Evolutionary conservation across 2,329 filamentous ascomycete genomes (phyloP).

Genomic region (Allantophomopsis cytisporea): DNA sequence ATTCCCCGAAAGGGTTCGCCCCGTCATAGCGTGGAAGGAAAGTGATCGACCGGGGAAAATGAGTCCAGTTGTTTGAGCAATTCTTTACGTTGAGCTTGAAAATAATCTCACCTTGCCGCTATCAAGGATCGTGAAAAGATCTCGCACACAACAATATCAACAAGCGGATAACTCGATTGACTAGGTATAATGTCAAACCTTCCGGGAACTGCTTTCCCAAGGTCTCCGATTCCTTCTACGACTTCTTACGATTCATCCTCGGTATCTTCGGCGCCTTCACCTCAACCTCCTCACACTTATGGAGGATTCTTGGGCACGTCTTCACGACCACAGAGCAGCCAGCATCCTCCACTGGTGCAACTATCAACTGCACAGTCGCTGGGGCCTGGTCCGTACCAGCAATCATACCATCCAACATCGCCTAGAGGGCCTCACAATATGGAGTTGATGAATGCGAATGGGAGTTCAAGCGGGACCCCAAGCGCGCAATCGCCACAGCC

Average conservation of each 20-base stretch:
- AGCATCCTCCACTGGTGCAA: slow-evolving; percentile 37
- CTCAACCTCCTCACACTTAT: slow-evolving; percentile 35
- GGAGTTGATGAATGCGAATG: slow-evolving; percentile 44
- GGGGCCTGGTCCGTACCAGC: slow-evolving; percentile 13
- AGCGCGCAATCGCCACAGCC: slow-evolving; percentile 23
- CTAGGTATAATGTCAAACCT: slow-evolving; percentile 33
- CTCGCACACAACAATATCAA: not conserved
- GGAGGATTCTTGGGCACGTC: slow-evolving; percentile 37
- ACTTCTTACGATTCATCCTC: slow-evolving; percentile 52
- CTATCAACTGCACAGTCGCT: slow-evolving; percentile 33
- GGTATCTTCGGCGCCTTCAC: slow-evolving; percentile 47
- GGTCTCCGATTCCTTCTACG: slow-evolving; percentile 46
- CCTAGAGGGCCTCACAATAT: slow-evolving; percentile 29
- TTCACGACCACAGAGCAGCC: slow-evolving; percentile 32
- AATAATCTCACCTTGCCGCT: no score
- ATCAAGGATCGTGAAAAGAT: no score
- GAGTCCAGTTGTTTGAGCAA: no score
- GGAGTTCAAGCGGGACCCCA: slow-evolving; percentile 41
- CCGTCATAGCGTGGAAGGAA: no score
- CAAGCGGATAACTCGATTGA: not conserved
- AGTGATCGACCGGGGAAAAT: no score
- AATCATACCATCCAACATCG: slow-evolving; percentile 14
- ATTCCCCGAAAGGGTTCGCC: no score
- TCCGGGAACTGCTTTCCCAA: slow-evolving; percentile 42
- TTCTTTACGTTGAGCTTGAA: no score